phyloP scores from a whole-genome alignment of 768 basidiomycete genomes.

The Podaxis sp. region DNA sequence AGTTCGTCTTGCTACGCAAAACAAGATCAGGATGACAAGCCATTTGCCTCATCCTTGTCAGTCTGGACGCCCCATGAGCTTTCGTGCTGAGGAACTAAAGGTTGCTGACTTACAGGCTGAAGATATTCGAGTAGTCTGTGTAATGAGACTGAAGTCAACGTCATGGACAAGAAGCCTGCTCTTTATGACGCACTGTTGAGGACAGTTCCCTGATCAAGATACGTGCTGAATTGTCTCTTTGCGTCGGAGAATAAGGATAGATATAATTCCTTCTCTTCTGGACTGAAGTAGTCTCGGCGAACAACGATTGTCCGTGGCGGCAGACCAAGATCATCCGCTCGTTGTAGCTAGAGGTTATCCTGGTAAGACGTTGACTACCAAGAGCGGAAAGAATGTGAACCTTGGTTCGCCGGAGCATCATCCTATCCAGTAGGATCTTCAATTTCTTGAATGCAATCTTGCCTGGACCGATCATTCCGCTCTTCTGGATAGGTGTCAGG shows the following conservation, averaged over 20 bases:
- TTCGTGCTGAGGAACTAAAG: background rate
- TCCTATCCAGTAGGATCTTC: constrained; percentile 81
- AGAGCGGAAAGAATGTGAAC: constrained; percentile 28
- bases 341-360: constrained; percentile 64
- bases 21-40: constrained; percentile 95
- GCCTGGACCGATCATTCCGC: constrained; percentile 81
- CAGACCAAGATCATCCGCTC: constrained; percentile 93
- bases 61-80: constrained; percentile 38
- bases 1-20: constrained; percentile 80
- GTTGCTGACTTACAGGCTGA: constrained; percentile 56
- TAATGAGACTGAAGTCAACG: constrained; percentile 5
- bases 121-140: constrained; percentile 86
- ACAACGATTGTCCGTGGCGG: constrained; percentile 91
- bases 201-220: constrained; percentile 85
- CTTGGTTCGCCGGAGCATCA: constrained; percentile 95
- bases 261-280: constrained; percentile 96
- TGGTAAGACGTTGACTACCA: background rate
- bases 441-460: constrained; percentile 88
- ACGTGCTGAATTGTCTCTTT: constrained; percentile 89
- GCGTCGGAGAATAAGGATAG: constrained; percentile 90
- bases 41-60: constrained; percentile 96
- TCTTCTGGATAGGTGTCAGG: constrained; percentile 91
- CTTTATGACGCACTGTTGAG: constrained; percentile 74
- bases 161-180: background rate
- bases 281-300: constrained; percentile 89